Evolutionary conservation across 495 filamentous ascomycete species (phyloP), one percentile per base, ranked within the genome.

Genomic region (Friedmanniomyces simplex): DNA sequence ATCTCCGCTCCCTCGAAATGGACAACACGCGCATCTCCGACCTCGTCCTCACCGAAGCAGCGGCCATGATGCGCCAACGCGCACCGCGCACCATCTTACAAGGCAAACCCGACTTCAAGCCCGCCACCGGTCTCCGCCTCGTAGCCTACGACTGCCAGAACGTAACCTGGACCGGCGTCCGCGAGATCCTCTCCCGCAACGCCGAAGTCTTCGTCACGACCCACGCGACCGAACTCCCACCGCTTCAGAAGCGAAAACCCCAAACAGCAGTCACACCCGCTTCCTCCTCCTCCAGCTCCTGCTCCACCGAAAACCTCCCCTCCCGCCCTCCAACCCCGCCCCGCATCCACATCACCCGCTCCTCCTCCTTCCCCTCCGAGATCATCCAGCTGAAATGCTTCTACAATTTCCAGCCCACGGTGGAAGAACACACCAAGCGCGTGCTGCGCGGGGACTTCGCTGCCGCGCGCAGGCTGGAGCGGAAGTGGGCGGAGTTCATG

Each of bases 401-500:
- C 74, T 91, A 95, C 68, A 88, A 84, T 20, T 97, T 88, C 82
- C 93, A 98, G 72, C 86, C 85, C 68, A 96, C 91, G 2, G 90
- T 95, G 21, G 84, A 96, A 56, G 88, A 96, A 67, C 91, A 96
- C 68, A 90, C 79, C 47, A 87, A 89, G 68, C 81, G 90, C 1
- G 87, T 96, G 0, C 70, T 94, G 30, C 74, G 79, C 18, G 88
- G 89, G 0, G 86, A 95, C 53, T 74, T 87, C 22, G 69, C 72
- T 0, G 74, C 85, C 2, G 93, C 93, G 1, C 72, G 73, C 34
- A 73, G 86, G 13, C 74, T 98, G 21, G 90, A 96, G 72, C 76
- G 81, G 50, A 95, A 90, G 71, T 98, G 93, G 93, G 88, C 84
- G 0, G 86, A 95, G 32, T 91, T 89, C 61, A 97, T 96, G 93